Base-by-base conservation (phyloP, 1,284 basidiomycete genomes). In the Ganoderma resinaceum region DNA sequence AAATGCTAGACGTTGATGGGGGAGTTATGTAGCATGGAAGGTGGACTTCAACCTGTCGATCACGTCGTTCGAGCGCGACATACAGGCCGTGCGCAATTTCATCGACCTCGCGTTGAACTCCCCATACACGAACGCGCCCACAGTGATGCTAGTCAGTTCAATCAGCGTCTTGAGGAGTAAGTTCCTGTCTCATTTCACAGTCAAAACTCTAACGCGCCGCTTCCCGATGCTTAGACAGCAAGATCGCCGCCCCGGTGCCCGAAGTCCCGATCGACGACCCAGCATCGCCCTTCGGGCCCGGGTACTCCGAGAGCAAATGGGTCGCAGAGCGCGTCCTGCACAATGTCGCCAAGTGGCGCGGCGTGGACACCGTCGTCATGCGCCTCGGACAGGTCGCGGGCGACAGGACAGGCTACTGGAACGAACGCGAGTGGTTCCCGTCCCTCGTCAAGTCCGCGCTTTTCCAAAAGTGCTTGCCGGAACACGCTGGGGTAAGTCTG, bases 321-420 rank as follows among this genome's bases (percentile, higher is more conserved):
- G 78, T 83, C 2, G 76, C 78, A 0, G 82, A 84, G 67, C 76
- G 66, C 67, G 78, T 75, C 38, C 72, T 75, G 57, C 71, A 62
- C 74, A 76, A 64, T 16, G 75, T 66, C 29, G 31, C 63, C 49
- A 70, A 64, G 69, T 70, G 65, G 61, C 75, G 68, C 1, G 71
- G 69, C 1, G 67, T 84, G 35, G 71, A 70, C 7, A 72, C 80
- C 0, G 71, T 79, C 23, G 75, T 82, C 5, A 77, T 84, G 16
- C 80, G 84, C 18, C 77, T 86, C 40, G 85, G 84, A 1, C 84
- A 86, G 71, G 73, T 86, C 29, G 77, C 78, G 37, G 83, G 84
- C 1, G 70, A 74, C 14, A 66, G 67, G 18, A 81, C 78, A 61
- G 85, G 85, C 1, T 77, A 76, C 18, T 86, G 85, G 85, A 82